Conservation (phyloP, 345 rosid genomes). For the Salix exigua region DNA sequence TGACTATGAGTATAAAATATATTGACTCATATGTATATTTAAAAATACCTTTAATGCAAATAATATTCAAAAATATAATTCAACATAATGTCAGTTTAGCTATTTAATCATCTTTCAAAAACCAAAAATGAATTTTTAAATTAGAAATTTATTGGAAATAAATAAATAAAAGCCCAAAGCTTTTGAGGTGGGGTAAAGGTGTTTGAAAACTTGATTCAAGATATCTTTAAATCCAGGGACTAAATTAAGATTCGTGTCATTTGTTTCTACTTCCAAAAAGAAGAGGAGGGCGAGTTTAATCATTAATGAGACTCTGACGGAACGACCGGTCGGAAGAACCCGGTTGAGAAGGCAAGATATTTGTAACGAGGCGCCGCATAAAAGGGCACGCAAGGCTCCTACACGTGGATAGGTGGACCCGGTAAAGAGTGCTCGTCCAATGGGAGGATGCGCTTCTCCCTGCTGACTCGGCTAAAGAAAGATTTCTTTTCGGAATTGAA, state of each 20-base stretch:
- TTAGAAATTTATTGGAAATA: not conserved
- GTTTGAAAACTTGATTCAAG: not conserved
- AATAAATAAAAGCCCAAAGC: not conserved
- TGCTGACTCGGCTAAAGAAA: constrained; percentile 32
- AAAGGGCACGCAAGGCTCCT: not conserved
- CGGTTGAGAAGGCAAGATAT: not conserved
- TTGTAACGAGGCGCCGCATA: constrained; percentile 40
- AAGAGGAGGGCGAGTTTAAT: not conserved
- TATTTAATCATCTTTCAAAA: not conserved
- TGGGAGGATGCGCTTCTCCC: not conserved
- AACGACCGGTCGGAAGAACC: not conserved
- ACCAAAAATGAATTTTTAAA: not conserved
- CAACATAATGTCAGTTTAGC: not conserved
- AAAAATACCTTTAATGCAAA: not conserved
- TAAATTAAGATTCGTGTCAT: not conserved
- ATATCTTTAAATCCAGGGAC: not conserved
- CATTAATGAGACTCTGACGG: not conserved
- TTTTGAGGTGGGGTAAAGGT: not conserved
- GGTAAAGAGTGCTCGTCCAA: not conserved
- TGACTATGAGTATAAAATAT: not conserved
- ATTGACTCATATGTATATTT: not conserved
- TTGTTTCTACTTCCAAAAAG: not conserved
- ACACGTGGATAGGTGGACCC: constrained; percentile 29
- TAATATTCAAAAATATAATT: not conserved
- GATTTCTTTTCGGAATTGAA: constrained; percentile 25